Conservation (phyloP, 1,284 basidiomycete species). For the Phylloboletellus chloephorus region DNA sequence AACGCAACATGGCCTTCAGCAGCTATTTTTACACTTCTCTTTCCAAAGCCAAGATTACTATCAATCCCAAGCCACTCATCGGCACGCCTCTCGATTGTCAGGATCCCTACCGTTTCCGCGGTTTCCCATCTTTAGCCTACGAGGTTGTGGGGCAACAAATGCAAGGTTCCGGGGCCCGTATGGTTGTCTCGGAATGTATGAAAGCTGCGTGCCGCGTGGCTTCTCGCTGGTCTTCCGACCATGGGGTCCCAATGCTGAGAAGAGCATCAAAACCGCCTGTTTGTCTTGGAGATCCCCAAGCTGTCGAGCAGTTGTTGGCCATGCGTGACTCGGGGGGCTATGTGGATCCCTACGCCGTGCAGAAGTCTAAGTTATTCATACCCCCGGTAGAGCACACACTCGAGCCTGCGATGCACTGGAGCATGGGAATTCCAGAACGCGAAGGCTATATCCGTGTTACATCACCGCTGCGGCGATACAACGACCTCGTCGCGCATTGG, state of each 20-base stretch:
- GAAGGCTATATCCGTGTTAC: conserved; percentile 84
- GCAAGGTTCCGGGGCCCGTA: conserved; percentile 40
- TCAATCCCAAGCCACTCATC: conserved; percentile 28
- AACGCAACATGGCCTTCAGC: conserved; percentile 18
- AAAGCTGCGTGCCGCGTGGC: conserved; percentile 76
- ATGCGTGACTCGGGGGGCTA: conserved; percentile 40
- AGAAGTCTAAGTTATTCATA: conserved; percentile 33
- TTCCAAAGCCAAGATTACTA: conserved; percentile 21
- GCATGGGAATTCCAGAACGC: conserved; percentile 62
- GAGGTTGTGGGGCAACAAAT: conserved; percentile 29
- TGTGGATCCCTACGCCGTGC: conserved; percentile 35
- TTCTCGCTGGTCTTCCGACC: conserved; percentile 66
- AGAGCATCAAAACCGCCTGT: conserved; percentile 45
- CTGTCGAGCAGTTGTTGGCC: conserved; percentile 36
- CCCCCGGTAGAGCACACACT: conserved; percentile 43
- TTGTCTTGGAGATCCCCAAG: conserved; percentile 29
- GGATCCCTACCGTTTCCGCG: conserved; percentile 43
- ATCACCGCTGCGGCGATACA: conserved; percentile 82
- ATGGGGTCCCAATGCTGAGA: conserved; percentile 62
- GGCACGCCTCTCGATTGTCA: conserved; percentile 27
- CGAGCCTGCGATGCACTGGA: conserved; percentile 60
- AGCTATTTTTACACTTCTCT: conserved; percentile 27
- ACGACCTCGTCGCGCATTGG: conserved; percentile 88
- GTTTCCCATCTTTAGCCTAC: conserved; percentile 56
- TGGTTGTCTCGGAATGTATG: conserved; percentile 79